Base-by-base conservation (phyloP, 2,329 filamentous ascomycete genomes). In the Diaporthe sp. region DNA sequence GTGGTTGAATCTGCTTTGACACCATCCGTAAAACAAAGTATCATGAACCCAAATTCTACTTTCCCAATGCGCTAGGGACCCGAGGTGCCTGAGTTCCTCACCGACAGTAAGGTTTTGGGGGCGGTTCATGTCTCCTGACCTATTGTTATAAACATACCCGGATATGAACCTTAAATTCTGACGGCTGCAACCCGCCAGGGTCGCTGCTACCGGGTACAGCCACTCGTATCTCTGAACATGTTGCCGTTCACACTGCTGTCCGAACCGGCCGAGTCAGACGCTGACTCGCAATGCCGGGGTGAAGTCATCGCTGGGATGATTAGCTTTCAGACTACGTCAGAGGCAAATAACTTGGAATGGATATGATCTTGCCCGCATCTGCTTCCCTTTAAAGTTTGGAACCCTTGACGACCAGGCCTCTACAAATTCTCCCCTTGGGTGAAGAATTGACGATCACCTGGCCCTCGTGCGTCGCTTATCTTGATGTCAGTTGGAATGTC, bases 261-360 rank as follows among this genome's bases (percentile, higher is more conserved):
- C 7, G 25, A 63, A 22, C 63, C 22, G 50, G 63, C 13, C 22
- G 47, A 53, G 32, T 53, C 63, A 68, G 63, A 51, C 22, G 12
- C 44, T 68, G 63, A 68, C 63, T 68, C 63, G 63, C 44, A 25
- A 53, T 53, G 47, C 37, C 15, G 32, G 9, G 22, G 47, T 68
- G 47, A 68, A 53, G 63, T 68, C 63, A 68, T 68, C 47, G 25
- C 25, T n/a, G 27, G 32, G 32, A 2, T 53, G n/a, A 39, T 53
- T 53, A 53, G 47, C 63, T 68, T 68, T 25, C 44, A 25, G 47
- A 12, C 63, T 51, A 68, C 63, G 63, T 68, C 63, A 68, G 63
- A 68, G 32, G 27, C 32, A 50, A 27, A 39, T 17, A 53, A 39
- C 32, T 39, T 68, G 63, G 63, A 68, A 68, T 53, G 44, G 44